Evolutionary conservation across 73 alveolate species (phyloP), one percentile per base, ranked within the genome.

Genomic region (Loxodes magnus): DNA sequence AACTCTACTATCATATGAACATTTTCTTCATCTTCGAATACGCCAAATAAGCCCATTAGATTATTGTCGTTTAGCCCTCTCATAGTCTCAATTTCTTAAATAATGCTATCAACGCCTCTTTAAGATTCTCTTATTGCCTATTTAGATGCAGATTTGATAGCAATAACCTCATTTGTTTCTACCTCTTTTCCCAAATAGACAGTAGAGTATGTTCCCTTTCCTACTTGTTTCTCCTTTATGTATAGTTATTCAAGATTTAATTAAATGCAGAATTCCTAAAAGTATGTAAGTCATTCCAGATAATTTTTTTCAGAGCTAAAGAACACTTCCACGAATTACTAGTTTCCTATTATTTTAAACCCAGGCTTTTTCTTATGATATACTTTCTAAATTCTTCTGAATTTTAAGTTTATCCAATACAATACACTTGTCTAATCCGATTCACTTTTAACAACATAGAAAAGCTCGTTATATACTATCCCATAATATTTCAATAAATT

Each of bases 1-100:
- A 51, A 26, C 48, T 68, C 79, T 74, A 75, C 52, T 31, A 75
- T 64, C 9, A 75, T 60, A 30, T 46, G 63, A 48, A 69, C 43
- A 34, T 31, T 38, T 15, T 56, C 28, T 19, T 30, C 27, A 43
- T 41, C 58, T 38, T 58, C 79, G 33, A 49, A 74, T 16, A 57
- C 57, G 22, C 27, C 34, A 1, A 0, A 19, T 9, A 46, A 19
- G 23, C 27, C n/a, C 0, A 25, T 41, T 12, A 46, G 22, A 2
- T 46, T 46, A 25, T 37, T n/a, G 27, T 46, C 43, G 20, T 24
- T 46, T n/a, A 46, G 59, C n/a, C 27, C 27, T 24, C 26, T 16
- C 50, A 46, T 16, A 9, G 27, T 46, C 7, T 25, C 27, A 2
- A 46, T 46, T 25, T 46, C 59, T 10, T 41, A 25, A 1, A 41